Base-by-base conservation (phyloP, 176 grass and related monocot genomes). In the Aechmea fasciata region DNA sequence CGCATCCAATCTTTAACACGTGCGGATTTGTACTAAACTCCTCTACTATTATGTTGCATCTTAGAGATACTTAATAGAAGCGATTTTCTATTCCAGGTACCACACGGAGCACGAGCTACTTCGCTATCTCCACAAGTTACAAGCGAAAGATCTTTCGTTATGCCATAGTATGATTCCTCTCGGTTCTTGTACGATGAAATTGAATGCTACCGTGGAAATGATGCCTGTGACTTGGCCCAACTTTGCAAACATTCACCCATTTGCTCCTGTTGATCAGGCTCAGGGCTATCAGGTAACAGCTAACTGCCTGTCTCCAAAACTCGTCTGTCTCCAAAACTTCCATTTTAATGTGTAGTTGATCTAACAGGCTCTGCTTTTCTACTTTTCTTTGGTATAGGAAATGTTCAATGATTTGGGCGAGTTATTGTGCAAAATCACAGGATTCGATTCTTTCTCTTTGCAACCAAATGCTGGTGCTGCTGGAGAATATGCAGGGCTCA, bases 131-230 rank as follows among this genome's bases (percentile, higher is more conserved):
- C 87, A 99, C 70, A 99, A 88, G 79, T 77, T 93, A 75, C 94
- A 99, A 78, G 77, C 74, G 24, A 99, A 86, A 73, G 94, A 93
- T 88, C 84, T 99, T 24, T 99, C 94, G 11, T 71, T 99, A 12
- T 99, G 94, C 75, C 94, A 99, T 79, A 99, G 94, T 76, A 99
- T 99, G 94, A 99, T 99, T 69, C 90, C 94, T 72, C 86, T 99
- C 54, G 94, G 94, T 74, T 99, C 94, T 68, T 99, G 94, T 80
- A 99, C 94, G 29, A 99, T 99, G 94, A 99, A 99, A 85, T 79
- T 99, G 47, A 99, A 99, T 80, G 90, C 94, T 67, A 99, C 90
- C 9, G 90, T 78, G 11, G 94, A 99, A 81, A 99, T 99, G 90
- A 99, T 99, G 80, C 94, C 94, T n/a, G 94, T 99, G 29, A 99